Base-by-base conservation (phyloP, 2,329 filamentous ascomycete species). In the Raffaelea arxii region DNA sequence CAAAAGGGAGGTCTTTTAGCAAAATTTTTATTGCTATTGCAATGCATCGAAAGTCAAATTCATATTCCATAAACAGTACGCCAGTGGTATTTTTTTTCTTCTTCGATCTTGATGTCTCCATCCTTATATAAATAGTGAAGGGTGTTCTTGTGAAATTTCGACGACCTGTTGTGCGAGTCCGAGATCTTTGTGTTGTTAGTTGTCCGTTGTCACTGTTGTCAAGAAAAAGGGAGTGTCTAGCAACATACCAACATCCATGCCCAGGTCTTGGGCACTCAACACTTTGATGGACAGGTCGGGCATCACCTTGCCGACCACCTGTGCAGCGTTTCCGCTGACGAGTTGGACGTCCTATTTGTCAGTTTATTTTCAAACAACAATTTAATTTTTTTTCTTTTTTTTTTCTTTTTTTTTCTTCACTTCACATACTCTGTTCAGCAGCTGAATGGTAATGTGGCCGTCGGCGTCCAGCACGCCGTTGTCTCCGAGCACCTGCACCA, bases 251-350 rank as follows among this genome's bases (percentile, higher is more conserved):
- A 90, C 76, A 46, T 68, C 65, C 12, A 69, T 66, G 6, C 86
- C 86, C 43, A 90, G 73, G 62, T 91, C 84, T 44, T 78, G 74
- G 16, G 80, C 77, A 50, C 71, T 80, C 53, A 88, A 68, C 24
- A 84, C 84, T 59, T 82, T 84, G 56, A 92, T 70, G 18, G 77
- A 77, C 21, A 87, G 67, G 62, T 91, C 86, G 3, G 72, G 71
- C 56, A 85, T 82, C 41, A 92, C 85, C 62, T 88, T 90, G 54
- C 86, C 86, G 51, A 91, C 84, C 52, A 92, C 67, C 58, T 92
- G 86, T 10, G 81, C 82, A 9, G 76, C 80, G 58, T 86, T 83
- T 43, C 82, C 80, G 44, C 80, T 72, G 22, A 75, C 70, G 21
- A 90, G 75, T 56, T 88, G 84, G 1, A 77, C 69, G 49, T 90